Percentiles rank a stretch among this genome's conserved stretches.
Evolutionary conservation across 2,329 filamentous ascomycete genomes (phyloP).

Genomic region (Cordyceps fumosorosea): DNA sequence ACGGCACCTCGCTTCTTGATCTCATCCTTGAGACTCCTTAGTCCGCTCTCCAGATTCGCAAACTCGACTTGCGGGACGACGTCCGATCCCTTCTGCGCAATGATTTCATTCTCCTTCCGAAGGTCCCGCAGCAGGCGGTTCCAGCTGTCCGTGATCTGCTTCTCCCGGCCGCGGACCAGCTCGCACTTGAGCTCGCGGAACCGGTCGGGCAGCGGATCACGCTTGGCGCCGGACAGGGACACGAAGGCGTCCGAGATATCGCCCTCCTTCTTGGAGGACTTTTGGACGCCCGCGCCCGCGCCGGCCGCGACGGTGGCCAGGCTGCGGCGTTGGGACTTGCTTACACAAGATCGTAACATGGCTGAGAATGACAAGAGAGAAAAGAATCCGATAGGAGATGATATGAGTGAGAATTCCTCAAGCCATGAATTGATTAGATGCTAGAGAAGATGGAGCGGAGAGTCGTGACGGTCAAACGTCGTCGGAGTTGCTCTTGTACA

Average conservation of each 20-base stretch:
- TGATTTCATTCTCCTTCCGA: constrained; percentile 38
- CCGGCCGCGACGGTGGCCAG: constrained; percentile 16
- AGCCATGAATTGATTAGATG: neutral
- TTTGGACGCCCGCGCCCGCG: neutral
- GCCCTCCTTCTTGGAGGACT: constrained; percentile 44
- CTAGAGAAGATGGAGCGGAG: neutral
- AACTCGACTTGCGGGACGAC: constrained; percentile 50
- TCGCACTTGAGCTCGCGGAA: constrained; percentile 51
- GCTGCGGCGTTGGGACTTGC: constrained; percentile 13
- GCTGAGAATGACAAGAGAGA: neutral
- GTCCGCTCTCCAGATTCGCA: constrained; percentile 33
- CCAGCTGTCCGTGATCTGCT: constrained; percentile 42
- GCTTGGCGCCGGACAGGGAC: constrained; percentile 44
- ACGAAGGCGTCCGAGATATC: constrained; percentile 58
- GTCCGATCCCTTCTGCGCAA: constrained; percentile 37
- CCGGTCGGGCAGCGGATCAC: constrained; percentile 43
- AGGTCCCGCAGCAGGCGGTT: constrained; percentile 39
- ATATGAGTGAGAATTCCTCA: neutral
- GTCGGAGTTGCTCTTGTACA: constrained; percentile 15
- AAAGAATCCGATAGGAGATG: neutral
- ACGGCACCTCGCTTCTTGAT: constrained; percentile 55
- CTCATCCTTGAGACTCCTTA: constrained; percentile 35
- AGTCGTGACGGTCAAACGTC: neutral
- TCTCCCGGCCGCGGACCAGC: constrained; percentile 44
- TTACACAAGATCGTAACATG: constrained; percentile 9